Percentiles rank a stretch among this genome's conserved stretches.
Evolutionary conservation across 495 filamentous ascomycete species (phyloP).

Genomic region (Annulohypoxylon moriforme): DNA sequence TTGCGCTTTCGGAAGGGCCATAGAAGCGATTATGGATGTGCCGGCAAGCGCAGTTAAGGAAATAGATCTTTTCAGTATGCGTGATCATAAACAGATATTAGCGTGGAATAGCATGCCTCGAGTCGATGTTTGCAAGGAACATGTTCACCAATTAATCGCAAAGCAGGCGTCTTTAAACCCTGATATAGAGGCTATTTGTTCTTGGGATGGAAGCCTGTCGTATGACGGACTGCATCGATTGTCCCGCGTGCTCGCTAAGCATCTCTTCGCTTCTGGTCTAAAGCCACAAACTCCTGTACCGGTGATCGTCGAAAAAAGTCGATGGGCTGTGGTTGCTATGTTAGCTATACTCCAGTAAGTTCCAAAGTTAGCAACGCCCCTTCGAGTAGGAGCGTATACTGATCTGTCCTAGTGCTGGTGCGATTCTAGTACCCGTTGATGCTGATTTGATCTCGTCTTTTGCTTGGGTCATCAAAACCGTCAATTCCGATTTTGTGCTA

Average conservation of each 20-base stretch:
- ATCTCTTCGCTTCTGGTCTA: slow-evolving; percentile 55
- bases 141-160: slow-evolving; percentile 53
- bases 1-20: slow-evolving; percentile 56
- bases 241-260: slow-evolving; percentile 53
- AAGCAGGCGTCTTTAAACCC: slow-evolving; percentile 51
- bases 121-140: slow-evolving; percentile 41
- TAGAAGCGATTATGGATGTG: slow-evolving; percentile 54
- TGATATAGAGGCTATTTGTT: slow-evolving; percentile 55
- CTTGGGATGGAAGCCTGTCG: slow-evolving; percentile 58
- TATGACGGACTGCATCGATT: slow-evolving; percentile 56
- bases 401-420: slow-evolving; percentile 50
- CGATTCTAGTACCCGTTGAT: slow-evolving; percentile 58
- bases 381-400: background rate
- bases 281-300: slow-evolving; percentile 58
- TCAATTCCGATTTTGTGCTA: slow-evolving; percentile 54
- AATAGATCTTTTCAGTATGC: slow-evolving; percentile 57
- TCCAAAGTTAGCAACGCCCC: slow-evolving; percentile 3
- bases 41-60: slow-evolving; percentile 51
- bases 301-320: slow-evolving; percentile 59
- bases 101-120: slow-evolving; percentile 53
- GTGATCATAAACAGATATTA: slow-evolving; percentile 58
- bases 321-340: slow-evolving; percentile 60
- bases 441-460: slow-evolving; percentile 54
- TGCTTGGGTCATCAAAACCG: slow-evolving; percentile 54
- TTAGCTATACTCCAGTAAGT: slow-evolving; percentile 60